These are phyloP conservation scores for Batkoa obscura DNA, from an alignment of 371 early-diverging fungal genomes.

Conservation along the genomic window DNA sequence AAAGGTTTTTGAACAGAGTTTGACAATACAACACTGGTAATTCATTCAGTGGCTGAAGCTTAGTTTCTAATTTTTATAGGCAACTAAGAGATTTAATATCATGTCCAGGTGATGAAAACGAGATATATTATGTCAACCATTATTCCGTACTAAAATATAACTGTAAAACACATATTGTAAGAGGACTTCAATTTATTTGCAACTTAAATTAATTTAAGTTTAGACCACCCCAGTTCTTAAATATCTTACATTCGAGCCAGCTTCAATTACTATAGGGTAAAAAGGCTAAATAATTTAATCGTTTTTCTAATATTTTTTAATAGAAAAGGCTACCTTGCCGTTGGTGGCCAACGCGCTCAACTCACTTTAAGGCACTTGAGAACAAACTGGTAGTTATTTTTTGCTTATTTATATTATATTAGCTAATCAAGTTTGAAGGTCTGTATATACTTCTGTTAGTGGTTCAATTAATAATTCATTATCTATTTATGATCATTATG, in stretches of 20 bases:
- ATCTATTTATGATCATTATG: slow-evolving; percentile 42
- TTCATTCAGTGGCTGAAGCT: not conserved
- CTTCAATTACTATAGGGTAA: slow-evolving; percentile 54
- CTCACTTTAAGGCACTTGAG: slow-evolving; percentile 52
- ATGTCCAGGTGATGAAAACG: slow-evolving; percentile 30
- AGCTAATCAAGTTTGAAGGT: slow-evolving; percentile 18
- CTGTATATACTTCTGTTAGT: slow-evolving; percentile 49
- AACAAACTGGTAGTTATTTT: slow-evolving; percentile 30
- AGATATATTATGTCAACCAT: slow-evolving; percentile 32
- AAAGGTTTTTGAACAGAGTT: too few species aligned
- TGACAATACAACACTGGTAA: slow-evolving; percentile 41
- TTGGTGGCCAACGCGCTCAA: slow-evolving; percentile 79
- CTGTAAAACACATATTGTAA: slow-evolving; percentile 39
- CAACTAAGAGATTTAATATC: slow-evolving; percentile 79
- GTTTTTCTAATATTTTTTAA: not conserved
- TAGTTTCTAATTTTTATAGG: slow-evolving; percentile 22
- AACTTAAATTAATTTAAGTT: not conserved
- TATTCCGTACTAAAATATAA: slow-evolving; percentile 5
- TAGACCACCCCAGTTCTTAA: slow-evolving; percentile 25
- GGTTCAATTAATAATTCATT: slow-evolving; percentile 84
- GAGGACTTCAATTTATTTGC: slow-evolving; percentile 19
- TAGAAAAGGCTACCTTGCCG: slow-evolving; percentile 62
- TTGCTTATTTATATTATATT: not conserved
- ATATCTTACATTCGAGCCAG: slow-evolving; percentile 56
- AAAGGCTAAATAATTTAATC: not conserved